Evolutionary conservation across 192 early-diverging fungal species (phyloP).

Genomic region (Umbelopsis sp.): DNA sequence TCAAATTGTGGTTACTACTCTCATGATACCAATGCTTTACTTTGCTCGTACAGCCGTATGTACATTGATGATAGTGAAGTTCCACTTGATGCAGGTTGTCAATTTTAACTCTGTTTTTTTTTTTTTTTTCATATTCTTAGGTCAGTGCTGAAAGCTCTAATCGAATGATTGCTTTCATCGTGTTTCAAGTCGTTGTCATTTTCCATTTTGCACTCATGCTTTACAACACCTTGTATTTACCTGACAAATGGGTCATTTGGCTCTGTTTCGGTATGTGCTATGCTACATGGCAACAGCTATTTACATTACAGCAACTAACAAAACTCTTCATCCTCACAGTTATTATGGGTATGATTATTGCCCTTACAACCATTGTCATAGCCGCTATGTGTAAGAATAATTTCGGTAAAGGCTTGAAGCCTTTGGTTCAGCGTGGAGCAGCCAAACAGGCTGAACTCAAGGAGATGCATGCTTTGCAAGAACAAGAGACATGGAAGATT

Average conservation of each 20-base stretch:
- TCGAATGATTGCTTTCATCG: constrained; percentile 38
- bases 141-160: constrained; percentile 32
- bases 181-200: constrained; percentile 38
- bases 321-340: neutral
- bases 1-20: constrained; percentile 35
- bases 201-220: constrained; percentile 39
- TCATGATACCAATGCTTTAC: constrained; percentile 41
- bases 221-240: constrained; percentile 22
- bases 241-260: constrained; percentile 44
- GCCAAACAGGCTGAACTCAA: constrained; percentile 24
- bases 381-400: constrained; percentile 36
- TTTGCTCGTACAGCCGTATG: constrained; percentile 40
- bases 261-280: constrained; percentile 38
- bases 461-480: constrained; percentile 25
- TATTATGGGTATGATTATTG: constrained; percentile 28
- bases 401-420: constrained; percentile 37
- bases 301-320: too few relatives aligned
- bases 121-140: constrained; percentile 18
- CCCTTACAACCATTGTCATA: constrained; percentile 25
- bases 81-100: neutral
- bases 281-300: neutral
- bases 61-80: neutral
- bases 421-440: constrained; percentile 36
- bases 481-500: constrained; percentile 34
- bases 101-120: neutral